A percentile compares a stretch with the other conserved stretches of the same genome.
Conservation (phyloP, 495 filamentous ascomycete species). For the Hyaloscypha bicolor region DNA sequence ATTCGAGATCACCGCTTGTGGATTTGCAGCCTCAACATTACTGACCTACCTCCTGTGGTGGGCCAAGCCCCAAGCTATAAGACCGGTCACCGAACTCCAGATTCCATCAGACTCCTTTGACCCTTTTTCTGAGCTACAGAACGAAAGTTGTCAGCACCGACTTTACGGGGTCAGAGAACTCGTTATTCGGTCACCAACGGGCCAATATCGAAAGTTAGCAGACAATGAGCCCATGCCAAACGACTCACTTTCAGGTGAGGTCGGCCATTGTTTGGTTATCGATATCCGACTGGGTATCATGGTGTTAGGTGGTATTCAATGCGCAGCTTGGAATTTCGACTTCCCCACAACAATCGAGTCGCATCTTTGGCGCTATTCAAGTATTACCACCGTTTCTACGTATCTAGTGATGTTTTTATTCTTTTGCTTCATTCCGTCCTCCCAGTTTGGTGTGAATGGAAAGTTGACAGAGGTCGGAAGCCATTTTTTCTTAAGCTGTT, state of each 20-base stretch:
- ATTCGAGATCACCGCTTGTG: constrained; percentile 37
- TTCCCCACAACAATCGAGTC: constrained; percentile 40
- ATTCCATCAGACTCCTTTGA: not conserved
- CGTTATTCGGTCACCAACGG: not conserved
- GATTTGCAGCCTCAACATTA: constrained; percentile 32
- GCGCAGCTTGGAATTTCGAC: constrained; percentile 42
- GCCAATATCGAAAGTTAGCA: not conserved
- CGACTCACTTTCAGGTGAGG: not conserved
- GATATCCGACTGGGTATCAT: constrained; percentile 1
- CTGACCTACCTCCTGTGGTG: constrained; percentile 33
- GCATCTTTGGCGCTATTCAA: constrained; percentile 34
- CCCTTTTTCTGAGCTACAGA: not conserved
- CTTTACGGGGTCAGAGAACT: not conserved
- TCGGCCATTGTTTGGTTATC: not conserved
- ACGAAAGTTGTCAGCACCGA: not conserved
- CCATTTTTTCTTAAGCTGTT: not conserved
- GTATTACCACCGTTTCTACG: not conserved
- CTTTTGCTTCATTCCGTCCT: too few species aligned
- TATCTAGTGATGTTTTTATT: not conserved
- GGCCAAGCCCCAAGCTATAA: constrained; percentile 36
- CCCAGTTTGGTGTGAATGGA: not conserved
- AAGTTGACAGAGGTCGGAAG: not conserved
- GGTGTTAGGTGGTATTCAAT: constrained; percentile 39
- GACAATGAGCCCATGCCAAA: constrained; percentile 7
- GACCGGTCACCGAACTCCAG: constrained; percentile 24